Evolutionary conservation across 2,329 filamentous ascomycete genomes (phyloP), one percentile per base, ranked within the genome.

Genomic region (Beauveria bassiana): DNA sequence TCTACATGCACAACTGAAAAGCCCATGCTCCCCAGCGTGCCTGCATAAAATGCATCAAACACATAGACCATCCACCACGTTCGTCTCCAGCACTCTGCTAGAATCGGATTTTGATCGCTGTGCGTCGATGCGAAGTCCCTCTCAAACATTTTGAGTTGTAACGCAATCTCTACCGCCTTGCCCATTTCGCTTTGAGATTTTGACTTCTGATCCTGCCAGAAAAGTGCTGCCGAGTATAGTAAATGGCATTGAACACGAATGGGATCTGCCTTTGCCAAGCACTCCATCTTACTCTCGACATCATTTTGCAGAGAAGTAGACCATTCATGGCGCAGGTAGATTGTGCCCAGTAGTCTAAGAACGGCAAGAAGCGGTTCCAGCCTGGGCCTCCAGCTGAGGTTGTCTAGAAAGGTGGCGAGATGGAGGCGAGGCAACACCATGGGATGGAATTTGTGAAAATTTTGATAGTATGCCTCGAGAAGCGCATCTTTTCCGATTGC

Each of bases 51-150:
- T 0, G 81, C 83, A 68, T 89, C 87, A 4, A 83, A 75, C 18
- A 83, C 78, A 66, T 82, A 87, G 55, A 89, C 72, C 66, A 83
- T 81, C 87, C 87, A 90, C 86, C 86, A 90, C 1, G 86, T 89
- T 56, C 87, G 78, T 51, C 86, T 79, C 75, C 85, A 80, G 65
- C 79, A 82, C 68, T 90, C 86, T 59, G 82, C 80, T 34, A 73
- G 24, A 1, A 71, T 62, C 2, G 77, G 71, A 63, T 85, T 78
- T 4, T 77, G 76, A 18, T 75, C 71, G 16, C 80, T 77, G 64
- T 82, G 72, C 4, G 71, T 66, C 2, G 74, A 65, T 2, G 85
- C 80, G 68, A 82, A 89, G 0, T 79, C 77, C 38, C 75, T 73
- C 5, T 76, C 76, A 63, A 87, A 79, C 76, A 90, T 79, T 2